A percentile compares a stretch with the other conserved stretches of the same genome.
phyloP scores from a whole-genome alignment of 2,329 filamentous ascomycete species.

The Fusarium zealandicum region DNA sequence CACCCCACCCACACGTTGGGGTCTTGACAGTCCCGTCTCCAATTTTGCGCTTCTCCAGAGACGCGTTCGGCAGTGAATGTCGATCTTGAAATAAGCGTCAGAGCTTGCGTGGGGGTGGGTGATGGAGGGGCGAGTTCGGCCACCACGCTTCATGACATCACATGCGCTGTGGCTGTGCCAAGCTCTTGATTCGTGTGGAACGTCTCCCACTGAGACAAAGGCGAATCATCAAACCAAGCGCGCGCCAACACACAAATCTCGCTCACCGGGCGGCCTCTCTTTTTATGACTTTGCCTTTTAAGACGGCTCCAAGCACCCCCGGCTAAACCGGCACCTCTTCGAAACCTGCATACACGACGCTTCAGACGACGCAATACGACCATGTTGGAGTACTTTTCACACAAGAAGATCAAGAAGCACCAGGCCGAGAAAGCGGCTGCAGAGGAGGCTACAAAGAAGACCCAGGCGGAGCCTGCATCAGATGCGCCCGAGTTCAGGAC shows the following conservation, averaged over 20 bases:
- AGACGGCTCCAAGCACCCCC: constrained; percentile 18
- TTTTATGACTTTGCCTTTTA: constrained; percentile 3
- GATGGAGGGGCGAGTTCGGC: constrained; percentile 21
- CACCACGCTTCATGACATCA: constrained; percentile 43
- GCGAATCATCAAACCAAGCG: constrained; percentile 32
- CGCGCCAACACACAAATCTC: constrained; percentile 33
- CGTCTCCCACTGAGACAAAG: constrained; percentile 32
- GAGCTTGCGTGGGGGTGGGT: constrained; percentile 14
- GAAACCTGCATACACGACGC: neutral
- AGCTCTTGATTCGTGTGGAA: constrained; percentile 19
- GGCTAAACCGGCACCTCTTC: neutral
- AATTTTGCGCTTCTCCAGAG: constrained; percentile 17
- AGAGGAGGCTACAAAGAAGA: constrained; percentile 32
- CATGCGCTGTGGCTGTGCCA: constrained; percentile 45
- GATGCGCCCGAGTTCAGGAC: constrained; percentile 28
- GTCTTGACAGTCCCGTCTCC: constrained; percentile 5
- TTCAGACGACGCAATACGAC: constrained; percentile 11
- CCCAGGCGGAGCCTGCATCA: constrained; percentile 19
- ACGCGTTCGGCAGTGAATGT: constrained; percentile 21
- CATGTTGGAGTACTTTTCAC: constrained; percentile 70
- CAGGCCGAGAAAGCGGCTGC: constrained; percentile 56
- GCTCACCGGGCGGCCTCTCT: constrained; percentile 35
- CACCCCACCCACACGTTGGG: constrained; percentile 3
- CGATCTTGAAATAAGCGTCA: constrained; percentile 22
- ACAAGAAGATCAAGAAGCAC: constrained; percentile 69